Evolutionary conservation across 768 basidiomycete genomes (phyloP).

Genomic region (Leccinum obscurum): DNA sequence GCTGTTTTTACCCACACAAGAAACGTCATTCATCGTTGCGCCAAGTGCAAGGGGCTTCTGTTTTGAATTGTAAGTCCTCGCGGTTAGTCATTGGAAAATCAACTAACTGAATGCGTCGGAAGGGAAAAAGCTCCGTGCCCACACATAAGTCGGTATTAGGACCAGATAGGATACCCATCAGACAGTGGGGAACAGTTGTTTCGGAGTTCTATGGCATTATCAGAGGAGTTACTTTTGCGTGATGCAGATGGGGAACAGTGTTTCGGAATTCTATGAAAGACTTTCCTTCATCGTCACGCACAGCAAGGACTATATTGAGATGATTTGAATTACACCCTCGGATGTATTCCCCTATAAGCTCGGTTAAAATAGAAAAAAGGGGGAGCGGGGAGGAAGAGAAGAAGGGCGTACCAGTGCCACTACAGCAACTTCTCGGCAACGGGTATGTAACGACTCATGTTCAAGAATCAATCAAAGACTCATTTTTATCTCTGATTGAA

Average conservation of each 20-base stretch:
- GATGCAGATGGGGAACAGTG: no score
- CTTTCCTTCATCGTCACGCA: conserved; percentile 1
- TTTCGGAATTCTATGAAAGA: background rate
- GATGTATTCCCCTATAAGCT: background rate
- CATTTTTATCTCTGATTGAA: no score
- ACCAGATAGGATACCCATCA: background rate
- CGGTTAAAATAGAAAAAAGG: background rate
- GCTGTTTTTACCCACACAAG: background rate
- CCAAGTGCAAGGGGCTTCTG: background rate
- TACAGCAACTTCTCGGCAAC: background rate
- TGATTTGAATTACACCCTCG: background rate
- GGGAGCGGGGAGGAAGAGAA: no score
- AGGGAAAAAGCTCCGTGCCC: background rate
- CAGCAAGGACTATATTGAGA: conserved; percentile 14
- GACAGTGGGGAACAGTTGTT: background rate
- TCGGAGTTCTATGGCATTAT: no score
- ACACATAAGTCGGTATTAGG: no score
- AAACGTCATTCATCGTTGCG: background rate
- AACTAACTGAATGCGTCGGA: background rate
- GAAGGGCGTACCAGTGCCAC: no score
- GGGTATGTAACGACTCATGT: background rate
- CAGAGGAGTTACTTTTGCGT: no score
- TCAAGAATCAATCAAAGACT: no score
- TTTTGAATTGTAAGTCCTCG: background rate
- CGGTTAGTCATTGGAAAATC: background rate